Evolutionary conservation across 257 asterid genomes (phyloP).

Genomic region (Striga asiatica): DNA sequence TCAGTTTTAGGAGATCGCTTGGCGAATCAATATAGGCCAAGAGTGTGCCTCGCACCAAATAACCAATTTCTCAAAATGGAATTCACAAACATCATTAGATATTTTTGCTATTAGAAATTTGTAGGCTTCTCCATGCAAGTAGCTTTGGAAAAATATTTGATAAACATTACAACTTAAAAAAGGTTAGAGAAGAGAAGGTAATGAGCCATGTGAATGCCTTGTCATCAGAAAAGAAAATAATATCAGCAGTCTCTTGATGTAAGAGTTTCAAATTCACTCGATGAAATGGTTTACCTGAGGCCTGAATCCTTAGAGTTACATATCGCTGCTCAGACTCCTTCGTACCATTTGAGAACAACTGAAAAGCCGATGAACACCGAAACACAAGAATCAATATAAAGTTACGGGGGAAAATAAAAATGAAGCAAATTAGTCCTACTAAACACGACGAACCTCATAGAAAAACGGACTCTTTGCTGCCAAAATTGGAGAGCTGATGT

Average conservation of each 20-base stretch:
- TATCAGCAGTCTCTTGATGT: neutral
- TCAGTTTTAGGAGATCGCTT: too few species aligned
- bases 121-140: neutral
- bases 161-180: neutral
- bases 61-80: neutral
- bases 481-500: constrained; percentile 83
- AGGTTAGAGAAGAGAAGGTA: neutral
- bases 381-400: constrained; percentile 11
- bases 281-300: constrained; percentile 69
- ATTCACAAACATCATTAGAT: neutral
- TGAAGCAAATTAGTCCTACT: neutral
- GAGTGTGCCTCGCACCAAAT: too few species aligned
- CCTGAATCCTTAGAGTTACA: constrained; percentile 47
- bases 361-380: constrained; percentile 11
- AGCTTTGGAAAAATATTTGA: neutral
- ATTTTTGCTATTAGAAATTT: neutral
- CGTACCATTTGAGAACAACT: constrained; percentile 76
- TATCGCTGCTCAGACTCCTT: constrained; percentile 52
- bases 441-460: constrained; percentile 38
- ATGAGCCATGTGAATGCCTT: neutral
- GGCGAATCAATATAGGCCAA: too few species aligned
- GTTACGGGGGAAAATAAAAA: neutral
- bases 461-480: constrained; percentile 81
- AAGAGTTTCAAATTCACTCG: too few species aligned
- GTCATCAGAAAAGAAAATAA: neutral